Conservation (phyloP, 2,329 filamentous ascomycete genomes). For the Herpotrichia juniperi region DNA sequence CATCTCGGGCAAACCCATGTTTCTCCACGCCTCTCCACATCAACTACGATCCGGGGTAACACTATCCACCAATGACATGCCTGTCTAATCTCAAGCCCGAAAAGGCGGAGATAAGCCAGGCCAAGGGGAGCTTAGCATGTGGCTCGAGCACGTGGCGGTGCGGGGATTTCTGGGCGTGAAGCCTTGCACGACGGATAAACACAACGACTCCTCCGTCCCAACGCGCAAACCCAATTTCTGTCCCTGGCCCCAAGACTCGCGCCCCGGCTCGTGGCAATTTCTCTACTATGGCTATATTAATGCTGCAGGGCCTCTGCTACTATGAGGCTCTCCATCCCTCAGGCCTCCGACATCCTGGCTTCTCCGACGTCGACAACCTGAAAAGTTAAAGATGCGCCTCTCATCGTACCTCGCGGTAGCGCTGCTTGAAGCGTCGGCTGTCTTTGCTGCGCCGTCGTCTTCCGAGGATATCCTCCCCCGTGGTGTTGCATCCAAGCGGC, state of each 20-base stretch:
- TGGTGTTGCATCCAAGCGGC: constrained; percentile 31
- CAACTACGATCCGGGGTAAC: neutral
- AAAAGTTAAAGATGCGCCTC: constrained; percentile 29
- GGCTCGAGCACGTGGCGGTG: constrained; percentile 3
- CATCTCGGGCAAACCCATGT: neutral
- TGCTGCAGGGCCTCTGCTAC: constrained; percentile 4
- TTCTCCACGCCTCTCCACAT: neutral
- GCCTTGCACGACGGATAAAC: constrained; percentile 17
- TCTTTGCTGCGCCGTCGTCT: constrained; percentile 8
- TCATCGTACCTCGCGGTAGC: constrained; percentile 27
- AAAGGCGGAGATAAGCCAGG: neutral
- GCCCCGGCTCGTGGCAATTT: constrained; percentile 1
- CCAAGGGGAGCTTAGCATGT: neutral
- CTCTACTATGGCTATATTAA: constrained; percentile 26
- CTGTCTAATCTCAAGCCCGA: neutral
- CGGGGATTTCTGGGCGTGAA: neutral
- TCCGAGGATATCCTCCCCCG: neutral
- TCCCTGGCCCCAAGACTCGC: neutral
- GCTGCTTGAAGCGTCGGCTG: constrained; percentile 33
- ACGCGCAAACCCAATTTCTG: neutral
- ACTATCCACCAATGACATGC: neutral
- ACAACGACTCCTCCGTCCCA: neutral
- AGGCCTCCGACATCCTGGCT: neutral
- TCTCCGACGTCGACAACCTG: neutral
- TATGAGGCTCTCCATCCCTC: constrained; percentile 5